Evolutionary conservation across 805 yeast species (phyloP).

Genomic region (Ogataea trehaloabstinens): DNA sequence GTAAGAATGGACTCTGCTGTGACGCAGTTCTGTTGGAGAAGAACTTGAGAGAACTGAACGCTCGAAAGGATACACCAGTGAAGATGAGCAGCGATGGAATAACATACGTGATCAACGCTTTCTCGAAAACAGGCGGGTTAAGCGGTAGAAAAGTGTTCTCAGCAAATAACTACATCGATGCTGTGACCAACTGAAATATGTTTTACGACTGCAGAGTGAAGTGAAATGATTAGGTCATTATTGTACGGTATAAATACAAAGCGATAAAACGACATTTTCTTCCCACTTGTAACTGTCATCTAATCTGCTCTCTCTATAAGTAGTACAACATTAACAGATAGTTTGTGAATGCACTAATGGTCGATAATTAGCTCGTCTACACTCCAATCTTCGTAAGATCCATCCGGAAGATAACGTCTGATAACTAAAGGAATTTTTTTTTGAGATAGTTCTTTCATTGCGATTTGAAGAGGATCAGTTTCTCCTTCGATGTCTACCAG

Average conservation of each 20-base stretch:
- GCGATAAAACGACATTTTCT: no score
- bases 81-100: conserved; percentile 35
- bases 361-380: conserved; percentile 96
- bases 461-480: conserved; percentile 96
- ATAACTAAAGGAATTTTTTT: conserved; percentile 93
- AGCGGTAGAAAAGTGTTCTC: conserved; percentile 58
- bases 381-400: conserved; percentile 98
- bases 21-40: conserved; percentile 48
- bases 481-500: conserved; percentile 98
- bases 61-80: conserved; percentile 12
- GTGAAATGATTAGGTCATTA: conserved; percentile 3
- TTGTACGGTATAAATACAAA: background rate
- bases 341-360: no score
- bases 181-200: conserved; percentile 19
- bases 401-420: conserved; percentile 95
- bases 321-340: no score
- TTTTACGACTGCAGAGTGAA: background rate
- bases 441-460: conserved; percentile 94
- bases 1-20: conserved; percentile 38
- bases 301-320: no score
- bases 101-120: conserved; percentile 51
- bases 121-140: conserved; percentile 50
- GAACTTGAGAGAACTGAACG: conserved; percentile 41
- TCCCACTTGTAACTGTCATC: no score
- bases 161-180: conserved; percentile 62